Base-by-base conservation (phyloP, 129 eudicot species). In the Sambucus nigra region DNA sequence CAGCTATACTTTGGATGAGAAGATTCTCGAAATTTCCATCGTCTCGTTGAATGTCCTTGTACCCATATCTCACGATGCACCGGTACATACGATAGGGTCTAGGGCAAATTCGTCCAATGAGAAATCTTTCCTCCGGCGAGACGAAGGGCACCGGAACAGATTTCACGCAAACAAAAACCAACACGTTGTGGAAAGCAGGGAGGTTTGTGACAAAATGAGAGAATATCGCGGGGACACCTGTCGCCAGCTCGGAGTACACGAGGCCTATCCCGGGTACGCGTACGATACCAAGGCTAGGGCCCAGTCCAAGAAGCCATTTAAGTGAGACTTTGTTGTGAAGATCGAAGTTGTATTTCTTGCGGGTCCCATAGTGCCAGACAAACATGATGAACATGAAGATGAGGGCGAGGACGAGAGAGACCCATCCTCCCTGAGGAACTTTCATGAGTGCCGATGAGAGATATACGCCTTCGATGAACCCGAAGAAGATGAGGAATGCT, bases 201-300 rank as follows among this genome's bases (percentile, higher is more conserved):
- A 88, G 75, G 63, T 88, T 84, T 15, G 97, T 88, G 8, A 88
- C 85, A 59, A 88, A 88, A 49, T 88, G 97, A 7, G 95, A 80
- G 76, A 88, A 88, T 33, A 88, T 84, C 8, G 97, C 55, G 17
- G 97, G 97, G 21, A 88, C 94, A 18, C 97, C 97, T 0, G 91
- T 76, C 23, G 94, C 97, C 58, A 88, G 80, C 70, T 88, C 97
- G 0, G 97, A 88, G 82, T 88, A 88, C 35, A 88, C 64, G 25
- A 88, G 84, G 39, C 97, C 97, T 35, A 88, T 75, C n/a, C 97
- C 97, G 2, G 97, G 97, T 15, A 88, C 97, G 33, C 97, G 97
- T 20, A 84, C 94, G 32, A 88, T 88, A 51, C 97, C 97, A 57
- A 88, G 87, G 65, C 87, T 83, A 47, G 97, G 97, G 46, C 97